Evolutionary conservation across 2,329 filamentous ascomycete genomes (phyloP), one percentile per base, ranked within the genome.

Genomic region (Stagonosporopsis vannaccii): DNA sequence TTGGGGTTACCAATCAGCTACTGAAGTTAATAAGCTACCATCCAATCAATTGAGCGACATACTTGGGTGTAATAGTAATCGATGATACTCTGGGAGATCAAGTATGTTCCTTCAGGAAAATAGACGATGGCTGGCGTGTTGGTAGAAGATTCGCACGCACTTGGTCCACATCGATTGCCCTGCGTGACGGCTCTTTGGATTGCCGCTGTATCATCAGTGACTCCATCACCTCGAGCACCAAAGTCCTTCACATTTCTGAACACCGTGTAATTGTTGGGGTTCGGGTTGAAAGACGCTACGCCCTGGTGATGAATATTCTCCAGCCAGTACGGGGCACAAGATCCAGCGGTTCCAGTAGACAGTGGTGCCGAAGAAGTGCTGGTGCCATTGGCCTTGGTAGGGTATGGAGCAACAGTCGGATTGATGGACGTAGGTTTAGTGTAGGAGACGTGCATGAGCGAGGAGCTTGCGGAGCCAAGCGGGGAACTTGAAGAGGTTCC

Each of bases 21-120:
- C 17, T 35, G 3, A 6, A 23, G 40, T 67, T 4, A 67, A 51
- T 44, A 8, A 40, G 19, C 8, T 6, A 28, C 28, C 3, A 26
- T 22, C 7, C 39, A 9, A 5, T 13, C 11, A 6, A 19, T 3
- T 25, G 35, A 22, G 6, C 8, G 15, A 12, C 58, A 46, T 51
- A 71, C 69, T 50, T 87, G 82, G 6, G 86, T 89, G 58, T 84
- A 83, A 72, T 88, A 89, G 64, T 85, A 87, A 64, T 86, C 80
- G 49, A 86, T 80, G 58, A 90, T 85, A 2, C 83, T 78, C 0
- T 76, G 74, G 37, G 80, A 85, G 54, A 87, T 79, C 2, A 84
- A 46, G 60, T 90, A 90, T 0, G 81, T 86, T 39, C 85, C 85
- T 17, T 79, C 78, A 3, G 82, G 83, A 62, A 85, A 85, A 68